A percentile compares a stretch with the other conserved stretches of the same genome.
These are phyloP conservation scores for Alternaria consortialis DNA, from an alignment of 2,329 filamentous ascomycete genomes.

Conservation along the genomic window DNA sequence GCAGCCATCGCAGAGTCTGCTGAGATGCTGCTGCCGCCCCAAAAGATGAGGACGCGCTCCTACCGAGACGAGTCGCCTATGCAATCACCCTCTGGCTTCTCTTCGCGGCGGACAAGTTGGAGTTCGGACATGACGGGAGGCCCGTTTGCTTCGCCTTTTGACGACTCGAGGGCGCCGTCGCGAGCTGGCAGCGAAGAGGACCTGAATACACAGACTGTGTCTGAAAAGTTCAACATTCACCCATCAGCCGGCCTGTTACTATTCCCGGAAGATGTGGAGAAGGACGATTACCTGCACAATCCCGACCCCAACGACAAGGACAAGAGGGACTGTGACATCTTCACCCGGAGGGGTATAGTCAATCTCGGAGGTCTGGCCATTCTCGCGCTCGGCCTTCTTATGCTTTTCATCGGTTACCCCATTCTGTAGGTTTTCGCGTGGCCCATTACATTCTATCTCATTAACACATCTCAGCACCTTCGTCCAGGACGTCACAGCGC, in stretches of 20 bases:
- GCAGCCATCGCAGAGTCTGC: constrained; percentile 54
- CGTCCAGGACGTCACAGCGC: constrained; percentile 56
- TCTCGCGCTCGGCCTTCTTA: constrained; percentile 67
- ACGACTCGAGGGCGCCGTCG: constrained; percentile 67
- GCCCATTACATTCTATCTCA: background rate
- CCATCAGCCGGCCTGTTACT: constrained; percentile 72
- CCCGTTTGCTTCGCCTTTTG: constrained; percentile 65
- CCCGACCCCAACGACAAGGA: constrained; percentile 72
- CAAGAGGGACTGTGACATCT: constrained; percentile 69
- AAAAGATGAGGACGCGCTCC: constrained; percentile 58
- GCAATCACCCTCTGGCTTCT: constrained; percentile 62
- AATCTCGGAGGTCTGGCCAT: constrained; percentile 71
- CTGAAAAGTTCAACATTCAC: constrained; percentile 76
- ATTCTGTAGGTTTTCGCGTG: constrained; percentile 66
- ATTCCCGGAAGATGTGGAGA: constrained; percentile 77
- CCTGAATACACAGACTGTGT: constrained; percentile 75
- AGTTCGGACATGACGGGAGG: constrained; percentile 66
- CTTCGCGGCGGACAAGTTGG: constrained; percentile 71
- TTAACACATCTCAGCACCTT: constrained; percentile 61
- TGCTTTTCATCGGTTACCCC: constrained; percentile 74
- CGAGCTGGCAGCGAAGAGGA: constrained; percentile 71
- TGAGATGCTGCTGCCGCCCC: constrained; percentile 62
- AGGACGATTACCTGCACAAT: constrained; percentile 76
- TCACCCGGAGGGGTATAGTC: constrained; percentile 68
- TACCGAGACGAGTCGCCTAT: constrained; percentile 62